Percentiles rank a stretch among this genome's conserved stretches.
These are phyloP conservation scores for Allium fistulosum DNA, from an alignment of 106 monocot species.

Conservation along the genomic window DNA sequence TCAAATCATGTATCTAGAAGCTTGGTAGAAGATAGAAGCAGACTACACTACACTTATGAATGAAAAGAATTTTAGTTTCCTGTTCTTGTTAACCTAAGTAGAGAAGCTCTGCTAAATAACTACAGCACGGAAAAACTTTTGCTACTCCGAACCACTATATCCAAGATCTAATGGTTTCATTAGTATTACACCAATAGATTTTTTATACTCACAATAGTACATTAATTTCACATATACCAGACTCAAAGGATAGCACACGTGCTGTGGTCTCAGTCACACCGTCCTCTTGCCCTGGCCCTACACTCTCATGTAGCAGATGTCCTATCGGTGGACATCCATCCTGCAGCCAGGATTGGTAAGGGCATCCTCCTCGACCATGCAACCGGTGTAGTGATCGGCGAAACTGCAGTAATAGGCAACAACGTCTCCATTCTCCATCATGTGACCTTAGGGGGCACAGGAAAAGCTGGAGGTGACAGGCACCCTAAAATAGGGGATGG, in stretches of 20 bases:
- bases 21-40: no score
- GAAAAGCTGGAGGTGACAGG: conserved; percentile 48
- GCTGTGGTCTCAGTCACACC: conserved; percentile 20
- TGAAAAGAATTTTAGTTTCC: no score
- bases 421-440: conserved; percentile 56
- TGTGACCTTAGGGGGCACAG: conserved; percentile 54
- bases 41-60: no score
- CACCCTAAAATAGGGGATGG: conserved; percentile 89
- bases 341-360: conserved; percentile 53
- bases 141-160: no score
- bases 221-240: conserved; percentile 5
- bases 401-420: conserved; percentile 79
- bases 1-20: no score
- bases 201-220: not conserved
- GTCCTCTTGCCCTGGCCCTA: conserved; percentile 59
- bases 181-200: not conserved
- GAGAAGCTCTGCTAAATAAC: no score
- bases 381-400: conserved; percentile 48
- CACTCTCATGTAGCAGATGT: conserved; percentile 61
- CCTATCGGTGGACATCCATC: conserved; percentile 80
- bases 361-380: conserved; percentile 76
- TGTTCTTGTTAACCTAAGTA: no score
- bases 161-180: not conserved
- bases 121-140: no score
- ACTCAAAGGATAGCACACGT: conserved; percentile 22